Evolutionary conservation across 1,139 yeast genomes (phyloP).

Genomic region (Geotrichum reessii): DNA sequence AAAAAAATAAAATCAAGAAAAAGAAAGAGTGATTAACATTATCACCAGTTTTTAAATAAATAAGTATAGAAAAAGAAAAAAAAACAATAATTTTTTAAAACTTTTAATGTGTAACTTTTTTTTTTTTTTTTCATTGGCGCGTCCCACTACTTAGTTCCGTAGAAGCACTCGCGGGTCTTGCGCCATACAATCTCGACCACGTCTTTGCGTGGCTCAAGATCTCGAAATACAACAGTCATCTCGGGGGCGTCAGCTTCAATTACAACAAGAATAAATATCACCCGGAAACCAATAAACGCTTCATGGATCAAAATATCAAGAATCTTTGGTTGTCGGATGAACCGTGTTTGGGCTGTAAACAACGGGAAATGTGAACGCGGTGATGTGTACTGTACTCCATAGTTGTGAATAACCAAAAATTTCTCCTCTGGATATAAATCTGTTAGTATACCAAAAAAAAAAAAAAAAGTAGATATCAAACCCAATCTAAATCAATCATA

Average conservation of each 20-base stretch:
- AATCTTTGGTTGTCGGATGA: conserved; percentile 46
- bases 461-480: background rate
- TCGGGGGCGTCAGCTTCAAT: conserved; percentile 39
- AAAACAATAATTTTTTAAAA: background rate
- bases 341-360: conserved; percentile 27
- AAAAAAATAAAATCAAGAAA: too few relatives aligned
- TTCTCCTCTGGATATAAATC: conserved; percentile 18
- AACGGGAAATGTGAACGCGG: conserved; percentile 23
- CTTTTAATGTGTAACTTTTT: background rate
- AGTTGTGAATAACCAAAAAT: conserved; percentile 29
- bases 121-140: background rate
- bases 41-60: background rate
- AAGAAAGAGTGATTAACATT: too few relatives aligned
- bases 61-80: background rate
- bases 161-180: conserved; percentile 24
- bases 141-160: conserved; percentile 7
- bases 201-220: conserved; percentile 25
- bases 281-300: conserved; percentile 53
- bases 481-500: too few relatives aligned
- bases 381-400: conserved; percentile 32
- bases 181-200: conserved; percentile 29
- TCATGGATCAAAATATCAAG: conserved; percentile 57
- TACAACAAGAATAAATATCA: conserved; percentile 48
- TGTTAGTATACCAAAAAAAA: too few relatives aligned
- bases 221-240: conserved; percentile 44